These are phyloP conservation scores for Sonneratia caseolaris DNA, from an alignment of 345 rosid species.

Conservation along the genomic window DNA sequence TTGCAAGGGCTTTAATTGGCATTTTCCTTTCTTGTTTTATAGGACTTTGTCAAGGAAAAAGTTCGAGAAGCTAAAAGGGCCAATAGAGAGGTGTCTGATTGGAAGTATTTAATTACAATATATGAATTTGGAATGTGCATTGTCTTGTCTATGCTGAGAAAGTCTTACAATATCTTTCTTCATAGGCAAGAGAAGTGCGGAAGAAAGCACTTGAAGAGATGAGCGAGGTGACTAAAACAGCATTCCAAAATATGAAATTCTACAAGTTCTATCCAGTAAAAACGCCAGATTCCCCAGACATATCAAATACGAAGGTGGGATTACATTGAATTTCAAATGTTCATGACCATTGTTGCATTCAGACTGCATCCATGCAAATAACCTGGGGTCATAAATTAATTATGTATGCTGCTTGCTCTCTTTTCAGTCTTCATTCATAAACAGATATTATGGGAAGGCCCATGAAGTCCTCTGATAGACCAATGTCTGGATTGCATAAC, in stretches of 20 bases:
- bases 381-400: no score
- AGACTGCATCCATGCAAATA: not conserved
- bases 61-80: conserved; percentile 85
- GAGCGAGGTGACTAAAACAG: conserved; percentile 64
- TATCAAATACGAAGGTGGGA: conserved; percentile 57
- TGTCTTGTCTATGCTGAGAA: conserved; percentile 5
- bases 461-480: conserved; percentile 50
- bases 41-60: conserved; percentile 79
- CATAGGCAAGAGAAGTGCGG: conserved; percentile 82
- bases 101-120: not conserved
- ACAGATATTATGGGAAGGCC: conserved; percentile 89
- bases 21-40: not conserved
- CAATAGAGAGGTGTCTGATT: conserved; percentile 53
- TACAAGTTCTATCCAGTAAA: conserved; percentile 88
- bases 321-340: not conserved
- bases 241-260: conserved; percentile 63
- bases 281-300: conserved; percentile 64
- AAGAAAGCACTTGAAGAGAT: conserved; percentile 68
- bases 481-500: not conserved
- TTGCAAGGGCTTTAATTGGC: not conserved
- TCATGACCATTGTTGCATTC: not conserved
- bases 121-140: not conserved
- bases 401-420: not conserved
- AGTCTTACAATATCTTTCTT: not conserved
- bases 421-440: conserved; percentile 71